Conservation (phyloP, 306 rosid genomes). For the Lagenaria siceraria region DNA sequence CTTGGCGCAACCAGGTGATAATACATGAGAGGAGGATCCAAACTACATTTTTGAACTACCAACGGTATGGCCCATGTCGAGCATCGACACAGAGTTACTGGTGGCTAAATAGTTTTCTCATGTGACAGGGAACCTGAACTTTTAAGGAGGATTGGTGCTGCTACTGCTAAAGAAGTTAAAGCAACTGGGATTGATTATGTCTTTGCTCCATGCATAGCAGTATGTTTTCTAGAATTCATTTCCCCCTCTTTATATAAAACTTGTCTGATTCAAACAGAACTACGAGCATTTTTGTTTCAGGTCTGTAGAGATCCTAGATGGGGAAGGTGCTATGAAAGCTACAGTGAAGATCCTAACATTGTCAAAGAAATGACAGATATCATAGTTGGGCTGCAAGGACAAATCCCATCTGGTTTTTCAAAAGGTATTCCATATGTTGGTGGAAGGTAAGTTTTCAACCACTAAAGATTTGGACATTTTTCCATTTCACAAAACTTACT, state of each 20-base stretch:
- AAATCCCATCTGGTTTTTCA: not conserved
- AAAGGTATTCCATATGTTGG: constrained; percentile 6
- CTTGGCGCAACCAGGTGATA: not conserved
- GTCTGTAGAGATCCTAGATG: constrained; percentile 13
- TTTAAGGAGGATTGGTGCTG: constrained; percentile 7
- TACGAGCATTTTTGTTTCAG: not conserved
- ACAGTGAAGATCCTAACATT: constrained; percentile 3
- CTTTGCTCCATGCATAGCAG: constrained; percentile 12
- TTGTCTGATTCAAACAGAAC: not conserved
- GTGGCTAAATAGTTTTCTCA: not conserved
- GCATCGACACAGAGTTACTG: not conserved
- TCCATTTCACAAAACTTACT: not conserved
- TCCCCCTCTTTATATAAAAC: not conserved
- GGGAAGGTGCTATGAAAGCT: constrained; percentile 15
- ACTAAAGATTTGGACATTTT: not conserved
- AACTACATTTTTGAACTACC: not conserved
- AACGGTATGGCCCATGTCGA: not conserved
- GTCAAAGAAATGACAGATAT: constrained; percentile 7
- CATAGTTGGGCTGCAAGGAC: constrained; percentile 8
- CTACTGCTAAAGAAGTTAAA: constrained; percentile 11
- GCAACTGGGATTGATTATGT: constrained; percentile 11
- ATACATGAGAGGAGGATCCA: not conserved
- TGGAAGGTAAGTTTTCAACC: constrained; percentile 5
- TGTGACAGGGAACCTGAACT: constrained; percentile 5
- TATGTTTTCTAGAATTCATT: not conserved